Percentiles rank a stretch among this genome's conserved stretches.
Evolutionary conservation across 2,329 filamentous ascomycete genomes (phyloP).

Genomic region (Pseudogymnoascus sp.): DNA sequence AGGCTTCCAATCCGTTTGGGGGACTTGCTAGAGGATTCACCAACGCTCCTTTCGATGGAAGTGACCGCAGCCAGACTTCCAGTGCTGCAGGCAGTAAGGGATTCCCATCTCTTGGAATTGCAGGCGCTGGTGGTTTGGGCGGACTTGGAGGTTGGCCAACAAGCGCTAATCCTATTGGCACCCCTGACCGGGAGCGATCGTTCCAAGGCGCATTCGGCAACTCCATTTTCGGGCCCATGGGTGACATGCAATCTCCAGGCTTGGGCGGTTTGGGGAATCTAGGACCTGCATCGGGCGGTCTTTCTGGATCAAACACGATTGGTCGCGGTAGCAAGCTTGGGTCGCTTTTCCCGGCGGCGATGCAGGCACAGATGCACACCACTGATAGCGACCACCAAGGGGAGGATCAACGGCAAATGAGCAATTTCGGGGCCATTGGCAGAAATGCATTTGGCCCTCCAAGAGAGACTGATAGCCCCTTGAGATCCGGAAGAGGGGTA

Average conservation of each 20-base stretch:
- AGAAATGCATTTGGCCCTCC: slow-evolving; percentile 50
- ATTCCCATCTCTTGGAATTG: slow-evolving; percentile 57
- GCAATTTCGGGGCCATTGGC: slow-evolving; percentile 61
- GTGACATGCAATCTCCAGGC: slow-evolving; percentile 68
- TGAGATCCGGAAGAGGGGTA: slow-evolving; percentile 45
- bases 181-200: slow-evolving; percentile 58
- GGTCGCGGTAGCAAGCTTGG: slow-evolving; percentile 75
- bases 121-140: slow-evolving; percentile 43
- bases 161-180: slow-evolving; percentile 55
- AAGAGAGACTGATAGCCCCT: slow-evolving; percentile 53
- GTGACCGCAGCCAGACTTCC: slow-evolving; percentile 88
- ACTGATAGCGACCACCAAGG: slow-evolving; percentile 57
- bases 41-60: slow-evolving; percentile 47
- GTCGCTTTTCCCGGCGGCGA: slow-evolving; percentile 76
- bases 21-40: slow-evolving; percentile 45
- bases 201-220: slow-evolving; percentile 63
- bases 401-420: slow-evolving; percentile 55
- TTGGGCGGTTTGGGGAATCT: slow-evolving; percentile 63
- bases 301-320: slow-evolving; percentile 56
- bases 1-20: slow-evolving; percentile 46
- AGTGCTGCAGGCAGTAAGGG: slow-evolving; percentile 70
- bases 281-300: slow-evolving; percentile 48
- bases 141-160: slow-evolving; percentile 39
- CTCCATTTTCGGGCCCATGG: slow-evolving; percentile 69
- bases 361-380: slow-evolving; percentile 84